Evolutionary conservation across 495 filamentous ascomycete genomes (phyloP), one percentile per base, ranked within the genome.

Genomic region (Stereocaulon alpinum): DNA sequence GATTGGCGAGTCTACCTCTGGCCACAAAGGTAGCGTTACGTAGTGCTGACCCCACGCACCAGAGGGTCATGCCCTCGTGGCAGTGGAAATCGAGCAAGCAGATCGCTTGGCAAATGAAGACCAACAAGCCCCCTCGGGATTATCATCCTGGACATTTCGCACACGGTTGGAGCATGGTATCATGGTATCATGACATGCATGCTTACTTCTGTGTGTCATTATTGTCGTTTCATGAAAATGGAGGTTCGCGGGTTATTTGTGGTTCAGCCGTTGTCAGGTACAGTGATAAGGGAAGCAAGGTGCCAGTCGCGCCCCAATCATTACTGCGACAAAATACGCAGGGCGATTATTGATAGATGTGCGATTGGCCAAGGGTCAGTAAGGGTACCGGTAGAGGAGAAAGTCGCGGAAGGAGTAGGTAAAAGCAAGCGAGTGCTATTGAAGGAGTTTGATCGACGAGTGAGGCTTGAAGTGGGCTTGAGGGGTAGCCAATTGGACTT

Each of bases 41-140:
- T 50, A 50, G 47, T 50, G 47, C 47, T 50, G 47, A 50, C 47
- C 47, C 47, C 14, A 30, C 9, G n/a, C 47, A 50, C 45, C n/a
- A 27, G 11, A 50, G 47, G 47, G 14, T 30, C 3, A 3, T 24
- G 24, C 24, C 24, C 24, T 24, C 27, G 47, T 50, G 47, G 47
- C 24, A 22, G 47, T n/a, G 30, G 30, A 50, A 24, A 17, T 50
- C 27, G 47, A 50, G 12, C 27, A 30, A 47, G 43, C 43, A 45
- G n/a, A 45, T 22, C 43, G 45, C 11, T 49, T 49, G 47, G 47
- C 24, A 49, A 12, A 30, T 30, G 45, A 22, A 10, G 32, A 34
- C 32, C n/a, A n/a, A n/a, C n/a, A n/a, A 34, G 0, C 32, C 1
- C 34, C 34, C 12, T 37, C 34, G 7, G 34, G 7, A 24, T 15